A percentile compares a stretch with the other conserved stretches of the same genome.
These are phyloP conservation scores for Acanthamoeba castellanii DNA, from an alignment of 208 protist species.

Conservation along the genomic window DNA sequence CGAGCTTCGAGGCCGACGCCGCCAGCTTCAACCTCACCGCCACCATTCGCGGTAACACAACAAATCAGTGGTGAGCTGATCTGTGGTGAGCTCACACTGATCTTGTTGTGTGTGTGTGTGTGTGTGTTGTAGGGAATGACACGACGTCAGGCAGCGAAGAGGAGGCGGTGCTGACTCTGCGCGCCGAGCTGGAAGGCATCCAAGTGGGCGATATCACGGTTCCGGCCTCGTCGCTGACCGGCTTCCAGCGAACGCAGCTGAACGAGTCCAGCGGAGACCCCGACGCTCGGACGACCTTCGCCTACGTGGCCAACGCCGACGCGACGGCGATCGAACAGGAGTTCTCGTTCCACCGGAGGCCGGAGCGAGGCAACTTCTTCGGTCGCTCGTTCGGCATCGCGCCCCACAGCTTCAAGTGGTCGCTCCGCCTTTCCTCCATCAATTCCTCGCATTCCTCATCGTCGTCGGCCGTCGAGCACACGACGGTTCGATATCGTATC, in stretches of 20 bases:
- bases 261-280: background rate
- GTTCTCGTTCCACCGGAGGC: background rate
- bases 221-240: background rate
- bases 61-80: no score
- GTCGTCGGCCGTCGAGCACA: no score
- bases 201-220: background rate
- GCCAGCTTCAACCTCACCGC: background rate
- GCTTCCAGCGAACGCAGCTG: background rate
- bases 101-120: no score
- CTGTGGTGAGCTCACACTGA: no score
- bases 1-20: background rate
- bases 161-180: background rate
- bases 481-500: background rate
- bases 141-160: background rate
- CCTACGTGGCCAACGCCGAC: background rate
- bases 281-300: background rate
- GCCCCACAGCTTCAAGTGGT: background rate
- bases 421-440: background rate
- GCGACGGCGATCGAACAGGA: background rate
- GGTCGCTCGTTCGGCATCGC: background rate
- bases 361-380: background rate
- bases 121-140: background rate
- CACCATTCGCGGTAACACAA: background rate
- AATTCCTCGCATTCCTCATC: background rate
- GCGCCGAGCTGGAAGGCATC: background rate